Percentiles rank a stretch among this genome's conserved stretches.
phyloP scores from a whole-genome alignment of 2,329 filamentous ascomycete species.

The Diaporthe destruens region DNA sequence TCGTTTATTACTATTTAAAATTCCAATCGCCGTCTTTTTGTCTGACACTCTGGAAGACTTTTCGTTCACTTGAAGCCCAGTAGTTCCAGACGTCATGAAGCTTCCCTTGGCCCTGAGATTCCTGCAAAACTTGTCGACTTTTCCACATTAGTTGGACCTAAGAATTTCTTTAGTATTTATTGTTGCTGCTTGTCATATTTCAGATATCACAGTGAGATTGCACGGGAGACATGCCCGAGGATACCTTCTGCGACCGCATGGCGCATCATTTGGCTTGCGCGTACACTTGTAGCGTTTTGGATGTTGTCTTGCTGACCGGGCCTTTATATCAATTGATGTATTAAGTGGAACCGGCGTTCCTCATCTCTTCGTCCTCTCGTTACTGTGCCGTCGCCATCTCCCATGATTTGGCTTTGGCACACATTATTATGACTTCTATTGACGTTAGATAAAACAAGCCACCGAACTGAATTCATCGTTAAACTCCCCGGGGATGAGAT shows the following conservation, averaged over 20 bases:
- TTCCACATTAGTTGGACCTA: neutral
- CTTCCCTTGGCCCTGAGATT: neutral
- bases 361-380: neutral
- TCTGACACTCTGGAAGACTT: neutral
- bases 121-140: neutral
- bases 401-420: neutral
- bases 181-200: neutral
- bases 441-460: neutral
- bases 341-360: neutral
- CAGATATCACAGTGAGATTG: too few species aligned
- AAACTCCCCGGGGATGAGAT: conserved; percentile 29
- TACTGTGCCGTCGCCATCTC: neutral
- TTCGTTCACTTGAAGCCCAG: neutral
- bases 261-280: too few species aligned
- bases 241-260: neutral
- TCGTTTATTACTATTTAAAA: neutral
- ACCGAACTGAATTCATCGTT: conserved; percentile 32
- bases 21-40: neutral
- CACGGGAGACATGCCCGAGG: too few species aligned
- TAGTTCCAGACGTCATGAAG: too few species aligned
- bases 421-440: neutral
- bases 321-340: neutral
- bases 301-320: neutral
- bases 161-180: too few species aligned
- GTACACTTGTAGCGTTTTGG: too few species aligned